Conservation (phyloP, 2,329 filamentous ascomycete genomes). For the Penicillium hordei region DNA sequence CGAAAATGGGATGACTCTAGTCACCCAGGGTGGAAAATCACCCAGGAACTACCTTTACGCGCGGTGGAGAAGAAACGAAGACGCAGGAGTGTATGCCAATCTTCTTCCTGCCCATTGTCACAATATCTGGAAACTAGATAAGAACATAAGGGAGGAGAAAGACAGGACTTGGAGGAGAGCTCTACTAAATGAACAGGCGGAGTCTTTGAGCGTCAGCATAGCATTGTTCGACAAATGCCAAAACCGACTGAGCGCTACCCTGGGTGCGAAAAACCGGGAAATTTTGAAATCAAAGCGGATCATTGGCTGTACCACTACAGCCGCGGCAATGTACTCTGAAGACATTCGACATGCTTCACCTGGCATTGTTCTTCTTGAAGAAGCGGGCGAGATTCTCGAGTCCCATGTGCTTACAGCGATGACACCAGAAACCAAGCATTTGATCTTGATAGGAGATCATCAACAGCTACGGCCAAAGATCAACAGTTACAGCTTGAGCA, state of each 20-base stretch:
- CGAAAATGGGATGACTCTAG: constrained; percentile 47
- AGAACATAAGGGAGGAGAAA: constrained; percentile 38
- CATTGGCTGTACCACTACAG: constrained; percentile 71
- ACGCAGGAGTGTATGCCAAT: constrained; percentile 55
- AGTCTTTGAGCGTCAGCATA: constrained; percentile 15
- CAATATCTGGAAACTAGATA: constrained; percentile 47
- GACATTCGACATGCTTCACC: constrained; percentile 57
- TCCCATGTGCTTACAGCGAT: constrained; percentile 64
- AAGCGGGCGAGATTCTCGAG: constrained; percentile 72
- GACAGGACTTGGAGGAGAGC: constrained; percentile 46
- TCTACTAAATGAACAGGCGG: constrained; percentile 54
- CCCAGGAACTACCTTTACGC: constrained; percentile 54
- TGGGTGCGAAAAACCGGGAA: constrained; percentile 11
- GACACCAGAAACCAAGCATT: constrained; percentile 56
- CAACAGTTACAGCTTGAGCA: constrained; percentile 59
- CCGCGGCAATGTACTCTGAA: constrained; percentile 61
- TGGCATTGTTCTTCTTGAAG: constrained; percentile 66
- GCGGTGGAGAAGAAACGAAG: constrained; percentile 52
- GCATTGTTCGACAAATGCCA: constrained; percentile 16
- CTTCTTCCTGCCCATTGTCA: background rate
- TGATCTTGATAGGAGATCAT: constrained; percentile 72
- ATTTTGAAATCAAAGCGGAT: constrained; percentile 58
- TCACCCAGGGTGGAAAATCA: constrained; percentile 48
- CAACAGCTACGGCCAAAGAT: constrained; percentile 69
- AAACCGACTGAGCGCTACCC: constrained; percentile 7